Base-by-base conservation (phyloP, 306 rosid species). In the Senna siamea region DNA sequence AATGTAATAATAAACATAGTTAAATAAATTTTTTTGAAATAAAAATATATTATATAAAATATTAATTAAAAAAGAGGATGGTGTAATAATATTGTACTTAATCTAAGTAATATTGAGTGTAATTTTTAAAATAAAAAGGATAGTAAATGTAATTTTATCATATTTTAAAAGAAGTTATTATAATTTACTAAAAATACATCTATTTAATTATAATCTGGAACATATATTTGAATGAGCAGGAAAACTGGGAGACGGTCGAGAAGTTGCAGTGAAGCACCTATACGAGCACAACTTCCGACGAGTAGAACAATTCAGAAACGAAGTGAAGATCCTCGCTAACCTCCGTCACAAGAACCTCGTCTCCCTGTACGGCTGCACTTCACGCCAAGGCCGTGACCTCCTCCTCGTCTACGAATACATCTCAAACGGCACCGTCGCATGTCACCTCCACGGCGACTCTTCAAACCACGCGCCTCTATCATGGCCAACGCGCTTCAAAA, bases 261-360 rank as follows among this genome's bases (percentile, higher is more conserved):
- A 89, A 89, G 92, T 91, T 61, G 92, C 92, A 2, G 86, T 91
- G 23, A 91, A 89, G 85, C 85, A 82, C 13, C 66, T 91, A 11
- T 87, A 78, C 6, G 82, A 85, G 55, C 84, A 89, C 65, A 87
- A 87, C 63, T 83, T 77, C 62, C 78, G 82, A 69, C 63, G 82
- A 5, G 77, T 76, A 15, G 83, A 89, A 78, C 94, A 91, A 40
- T 91, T 88, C 75, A 74, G 68, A 40, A 91, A 91, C 43, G 97
- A 89, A 80, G 66, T 91, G 13, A 55, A 80, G 74, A 89, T 91
- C 41, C 87, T 91, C 5, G 63, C 89, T 1, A 54, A 81, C 7
- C 64, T 87, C 59, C 86, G 85, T 81, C 94, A 91, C 28, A 74
- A 10, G 64, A 85, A 85, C 59, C 85, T 90, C 5, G 92, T 88